These are phyloP conservation scores for Astrothelium subdiscretum DNA, from an alignment of 495 filamentous ascomycete genomes.

Conservation along the genomic window DNA sequence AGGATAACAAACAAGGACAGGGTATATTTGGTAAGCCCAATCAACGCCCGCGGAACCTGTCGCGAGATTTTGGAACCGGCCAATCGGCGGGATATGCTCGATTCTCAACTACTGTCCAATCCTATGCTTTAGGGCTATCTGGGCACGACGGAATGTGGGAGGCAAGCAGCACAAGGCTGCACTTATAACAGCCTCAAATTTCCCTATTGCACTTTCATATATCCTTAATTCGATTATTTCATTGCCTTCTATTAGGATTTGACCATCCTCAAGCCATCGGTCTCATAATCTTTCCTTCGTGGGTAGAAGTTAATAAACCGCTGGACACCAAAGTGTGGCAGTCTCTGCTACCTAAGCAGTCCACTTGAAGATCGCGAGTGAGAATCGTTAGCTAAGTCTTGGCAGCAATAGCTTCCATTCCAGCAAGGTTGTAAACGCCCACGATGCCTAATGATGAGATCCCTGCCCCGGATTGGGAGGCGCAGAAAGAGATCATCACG, in stretches of 20 bases:
- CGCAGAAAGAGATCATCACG: not conserved
- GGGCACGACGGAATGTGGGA: too few species aligned
- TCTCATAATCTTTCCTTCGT: not conserved
- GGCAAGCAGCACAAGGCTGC: not conserved
- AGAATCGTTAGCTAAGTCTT: not conserved
- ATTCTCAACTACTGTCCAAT: not conserved
- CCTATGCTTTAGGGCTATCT: not conserved
- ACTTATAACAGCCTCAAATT: not conserved
- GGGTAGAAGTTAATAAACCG: not conserved
- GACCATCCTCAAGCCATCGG: not conserved
- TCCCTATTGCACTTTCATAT: not conserved
- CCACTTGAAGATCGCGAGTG: not conserved
- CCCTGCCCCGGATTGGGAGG: not conserved
- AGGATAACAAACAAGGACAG: not conserved
- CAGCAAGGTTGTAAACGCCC: not conserved
- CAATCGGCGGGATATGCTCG: not conserved
- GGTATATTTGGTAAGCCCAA: not conserved
- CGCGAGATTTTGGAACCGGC: not conserved
- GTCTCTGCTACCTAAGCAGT: not conserved
- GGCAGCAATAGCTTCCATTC: not conserved
- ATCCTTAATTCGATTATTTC: not conserved
- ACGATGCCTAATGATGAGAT: not conserved
- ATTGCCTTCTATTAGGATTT: not conserved
- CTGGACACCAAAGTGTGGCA: not conserved
- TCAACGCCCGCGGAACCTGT: not conserved